Evolutionary conservation across 164 flowering plant genomes (phyloP), one percentile per base, ranked within the genome.

Genomic region (Nymphaea colorata): DNA sequence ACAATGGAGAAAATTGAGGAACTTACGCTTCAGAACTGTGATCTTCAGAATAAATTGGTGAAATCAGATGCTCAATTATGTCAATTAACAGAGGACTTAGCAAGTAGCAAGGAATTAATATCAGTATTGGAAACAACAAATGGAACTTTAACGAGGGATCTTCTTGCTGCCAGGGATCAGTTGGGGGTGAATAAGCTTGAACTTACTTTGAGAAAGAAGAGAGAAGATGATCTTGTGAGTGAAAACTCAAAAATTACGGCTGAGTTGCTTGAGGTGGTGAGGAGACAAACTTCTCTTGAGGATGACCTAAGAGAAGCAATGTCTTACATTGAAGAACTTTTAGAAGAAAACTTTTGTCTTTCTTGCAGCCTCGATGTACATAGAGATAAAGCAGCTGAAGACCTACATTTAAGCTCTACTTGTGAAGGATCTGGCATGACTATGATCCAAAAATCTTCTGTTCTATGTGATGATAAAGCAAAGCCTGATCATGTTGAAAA

Each of bases 331-430:
- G 87, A 86, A 68, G 78, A 84, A 70, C 76, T 85, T 12, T 74
- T 78, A 12, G 79, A 75, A 67, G 91, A 90, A 75, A 88, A 83
- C 71, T 59, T 75, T n/a, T 70, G 67, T 67, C 83, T 86, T 8
- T 77, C 73, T 2, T 78, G 78, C 71, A 77, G 76, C 65, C 74
- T 80, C 67, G 85, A 84, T 5, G 43, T 81, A 12, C 80, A 80
- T 68, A 77, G 77, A 68, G 73, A 72, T 12, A 79, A 77, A 51
- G 57, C 12, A 51, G 68, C 41, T 73, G 79, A 55, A 68, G 64
- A 25, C 62, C 75, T 75, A 64, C 68, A 61, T 3, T 70, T 42
- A 66, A 61, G 36, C 63, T 51, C 51, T 41, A 41, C 64, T 42
- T 60, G 57, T 59, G 68, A 69, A 66, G 67, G 59, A 67, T 51